Evolutionary conservation across 2,329 filamentous ascomycete species (phyloP).

Genomic region (Colletotrichum australisinense): DNA sequence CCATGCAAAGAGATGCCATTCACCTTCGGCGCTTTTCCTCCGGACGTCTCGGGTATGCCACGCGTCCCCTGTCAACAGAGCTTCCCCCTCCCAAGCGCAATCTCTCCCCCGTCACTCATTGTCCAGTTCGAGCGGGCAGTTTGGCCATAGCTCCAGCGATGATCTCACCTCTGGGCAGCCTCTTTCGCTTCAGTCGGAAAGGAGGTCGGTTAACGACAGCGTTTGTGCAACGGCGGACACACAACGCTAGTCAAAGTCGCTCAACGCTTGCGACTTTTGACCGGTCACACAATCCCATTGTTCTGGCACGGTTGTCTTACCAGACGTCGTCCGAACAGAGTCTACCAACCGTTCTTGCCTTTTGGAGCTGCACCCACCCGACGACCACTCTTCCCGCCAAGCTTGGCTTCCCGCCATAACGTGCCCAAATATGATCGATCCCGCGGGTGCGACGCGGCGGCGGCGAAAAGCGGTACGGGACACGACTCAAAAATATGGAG

Average conservation of each 20-base stretch:
- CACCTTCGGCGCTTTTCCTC: conserved; percentile 21
- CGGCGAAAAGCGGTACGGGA: conserved; percentile 28
- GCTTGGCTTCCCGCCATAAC: conserved; percentile 18
- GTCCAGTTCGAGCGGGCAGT: conserved; percentile 4
- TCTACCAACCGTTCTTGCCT: not conserved
- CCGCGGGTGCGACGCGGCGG: conserved; percentile 20
- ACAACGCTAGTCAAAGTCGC: not conserved
- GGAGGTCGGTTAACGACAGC: not conserved
- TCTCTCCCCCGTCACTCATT: conserved; percentile 7
- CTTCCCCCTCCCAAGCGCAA: not conserved
- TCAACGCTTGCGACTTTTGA: not conserved
- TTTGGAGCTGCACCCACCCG: conserved; percentile 26
- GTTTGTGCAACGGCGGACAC: not conserved
- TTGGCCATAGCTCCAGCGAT: not conserved
- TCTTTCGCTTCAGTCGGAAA: not conserved
- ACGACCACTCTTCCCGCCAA: conserved; percentile 4
- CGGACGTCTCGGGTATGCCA: conserved; percentile 19
- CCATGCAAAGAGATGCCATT: conserved; percentile 3
- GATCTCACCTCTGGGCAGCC: not conserved
- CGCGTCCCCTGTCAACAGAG: conserved; percentile 5
- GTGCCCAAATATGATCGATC: conserved; percentile 33
- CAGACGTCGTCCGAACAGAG: conserved; percentile 27
- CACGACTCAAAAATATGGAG: conserved; percentile 28
- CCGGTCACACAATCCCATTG: conserved; percentile 25
- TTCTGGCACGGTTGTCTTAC: conserved; percentile 13